These are phyloP conservation scores for Pholiota conissans DNA, from an alignment of 768 basidiomycete genomes.

Conservation along the genomic window DNA sequence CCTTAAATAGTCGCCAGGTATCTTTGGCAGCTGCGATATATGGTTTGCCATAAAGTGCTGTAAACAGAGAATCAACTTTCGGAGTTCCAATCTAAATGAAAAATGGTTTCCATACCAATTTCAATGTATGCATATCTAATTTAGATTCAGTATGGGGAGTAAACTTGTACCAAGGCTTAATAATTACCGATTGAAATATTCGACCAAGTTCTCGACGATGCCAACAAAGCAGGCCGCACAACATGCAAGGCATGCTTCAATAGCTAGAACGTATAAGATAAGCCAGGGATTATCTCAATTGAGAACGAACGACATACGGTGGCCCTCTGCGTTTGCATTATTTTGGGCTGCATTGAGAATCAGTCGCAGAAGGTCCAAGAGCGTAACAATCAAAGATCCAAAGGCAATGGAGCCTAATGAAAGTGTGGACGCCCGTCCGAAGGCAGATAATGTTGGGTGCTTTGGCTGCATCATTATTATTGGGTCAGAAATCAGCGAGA, in stretches of 20 bases:
- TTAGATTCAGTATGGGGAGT: neutral
- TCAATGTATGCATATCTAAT: conserved; percentile 81
- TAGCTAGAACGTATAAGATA: conserved; percentile 39
- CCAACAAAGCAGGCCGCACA: conserved; percentile 79
- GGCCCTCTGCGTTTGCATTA: conserved; percentile 61
- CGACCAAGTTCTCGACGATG: conserved; percentile 65
- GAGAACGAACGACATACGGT: conserved; percentile 47
- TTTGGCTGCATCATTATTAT: conserved; percentile 67
- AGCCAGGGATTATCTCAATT: neutral
- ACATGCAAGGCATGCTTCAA: conserved; percentile 73
- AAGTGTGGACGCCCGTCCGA: conserved; percentile 72
- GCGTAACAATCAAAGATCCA: conserved; percentile 79
- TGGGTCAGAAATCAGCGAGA: too few relatives aligned
- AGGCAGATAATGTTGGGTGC: conserved; percentile 68
- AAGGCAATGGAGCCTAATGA: conserved; percentile 87
- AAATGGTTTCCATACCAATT: conserved; percentile 48
- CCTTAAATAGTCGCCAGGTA: conserved; percentile 76
- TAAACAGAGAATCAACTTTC: conserved; percentile 1
- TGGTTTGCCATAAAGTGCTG: conserved; percentile 82
- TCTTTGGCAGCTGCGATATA: conserved; percentile 82
- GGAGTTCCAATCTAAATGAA: neutral
- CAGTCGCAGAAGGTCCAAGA: conserved; percentile 68
- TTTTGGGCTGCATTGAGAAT: conserved; percentile 58
- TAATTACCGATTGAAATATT: conserved; percentile 75
- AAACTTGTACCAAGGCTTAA: neutral